phyloP scores from a whole-genome alignment of 108 stramenopile genomes.

The Asterionellopsis glacialis region DNA sequence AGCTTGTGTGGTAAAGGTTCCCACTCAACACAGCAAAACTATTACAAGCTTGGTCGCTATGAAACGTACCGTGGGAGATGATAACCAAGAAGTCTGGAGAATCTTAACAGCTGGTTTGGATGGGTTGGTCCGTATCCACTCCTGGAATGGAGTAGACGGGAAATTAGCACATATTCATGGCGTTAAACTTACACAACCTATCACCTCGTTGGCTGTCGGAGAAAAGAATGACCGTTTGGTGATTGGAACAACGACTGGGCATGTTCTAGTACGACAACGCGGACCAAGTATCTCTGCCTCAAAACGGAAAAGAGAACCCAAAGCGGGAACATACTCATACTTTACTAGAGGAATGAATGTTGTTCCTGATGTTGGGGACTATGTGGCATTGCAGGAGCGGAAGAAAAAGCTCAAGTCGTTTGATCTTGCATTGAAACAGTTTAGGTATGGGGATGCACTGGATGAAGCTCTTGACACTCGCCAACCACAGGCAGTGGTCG shows the following conservation, averaged over 20 bases:
- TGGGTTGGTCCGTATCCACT: slow-evolving; percentile 70
- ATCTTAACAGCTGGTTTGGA: slow-evolving; percentile 71
- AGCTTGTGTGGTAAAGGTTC: slow-evolving; percentile 41
- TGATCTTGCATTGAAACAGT: slow-evolving; percentile 72
- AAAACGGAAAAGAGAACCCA: slow-evolving; percentile 56
- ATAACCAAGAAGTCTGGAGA: slow-evolving; percentile 36
- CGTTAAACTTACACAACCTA: slow-evolving; percentile 47
- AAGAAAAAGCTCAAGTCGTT: slow-evolving; percentile 64
- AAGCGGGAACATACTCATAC: slow-evolving; percentile 71
- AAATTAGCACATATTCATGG: slow-evolving; percentile 59
- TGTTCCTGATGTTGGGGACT: slow-evolving; percentile 52
- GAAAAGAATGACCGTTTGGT: slow-evolving; percentile 53
- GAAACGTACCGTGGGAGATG: slow-evolving; percentile 10
- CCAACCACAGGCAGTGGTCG: slow-evolving; percentile 62
- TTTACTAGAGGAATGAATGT: slow-evolving; percentile 75
- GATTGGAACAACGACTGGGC: slow-evolving; percentile 63
- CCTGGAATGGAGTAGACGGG: slow-evolving; percentile 41
- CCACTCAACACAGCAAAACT: slow-evolving; percentile 78
- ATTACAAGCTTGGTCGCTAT: slow-evolving; percentile 61
- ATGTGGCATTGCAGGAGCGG: slow-evolving; percentile 44
- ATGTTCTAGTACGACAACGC: slow-evolving; percentile 52
- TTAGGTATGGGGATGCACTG: slow-evolving; percentile 87
- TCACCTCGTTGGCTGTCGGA: slow-evolving; percentile 56
- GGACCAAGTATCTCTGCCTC: slow-evolving; percentile 29
- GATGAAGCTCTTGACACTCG: slow-evolving; percentile 73